Base-by-base conservation (phyloP, 2,329 filamentous ascomycete species). In the Ciborinia camelliae region DNA sequence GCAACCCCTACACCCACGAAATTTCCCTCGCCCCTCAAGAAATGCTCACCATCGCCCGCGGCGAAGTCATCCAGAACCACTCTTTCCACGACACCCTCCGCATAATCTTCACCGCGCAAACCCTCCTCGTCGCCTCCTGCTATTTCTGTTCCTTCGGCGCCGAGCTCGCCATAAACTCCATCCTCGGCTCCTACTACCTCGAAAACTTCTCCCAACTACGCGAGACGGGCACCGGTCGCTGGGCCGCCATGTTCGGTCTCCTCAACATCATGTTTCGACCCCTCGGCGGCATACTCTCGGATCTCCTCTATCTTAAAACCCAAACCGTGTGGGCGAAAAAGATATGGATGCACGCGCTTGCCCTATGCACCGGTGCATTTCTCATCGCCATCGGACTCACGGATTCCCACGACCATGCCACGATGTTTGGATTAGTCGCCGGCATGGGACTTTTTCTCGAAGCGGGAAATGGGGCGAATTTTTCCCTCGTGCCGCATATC, bases 391-490 rank as follows among this genome's bases (percentile, higher is more conserved):
- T 89, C 68, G 87, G 88, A 4, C 71, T 85, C n/a, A 74, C 82
- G 0, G 79, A 95, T 75, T 83, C 90, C 0, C 82, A 86, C 32
- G 73, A 82, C 30, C 76, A 88, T 55, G 77, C 82, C 8, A 86
- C 84, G 3, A 88, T 96, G 82, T 87, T 95, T 64, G 91, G 90
- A 1, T 85, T 97, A 7, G 79, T 96, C 10, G 87, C 88, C 1
- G 83, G 91, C 12, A 83, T 92, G 79, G 91, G 90, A 0, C 82
- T 96, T 74, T 96, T 96, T 79, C 78, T 92, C 51, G 91, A 96
- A 75, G 91, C 90, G 2, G 88, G 87, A 50, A 97, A 97, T 74
- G 93, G 93, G 0, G 87, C 91, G 48, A 95, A 91, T 78, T 97
- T 95, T 76, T 86, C 91, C 0, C 82, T 97, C 7, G 89, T 97